phyloP scores from a whole-genome alignment of 1,139 yeast species.

The Suhomyces bribrorum region DNA sequence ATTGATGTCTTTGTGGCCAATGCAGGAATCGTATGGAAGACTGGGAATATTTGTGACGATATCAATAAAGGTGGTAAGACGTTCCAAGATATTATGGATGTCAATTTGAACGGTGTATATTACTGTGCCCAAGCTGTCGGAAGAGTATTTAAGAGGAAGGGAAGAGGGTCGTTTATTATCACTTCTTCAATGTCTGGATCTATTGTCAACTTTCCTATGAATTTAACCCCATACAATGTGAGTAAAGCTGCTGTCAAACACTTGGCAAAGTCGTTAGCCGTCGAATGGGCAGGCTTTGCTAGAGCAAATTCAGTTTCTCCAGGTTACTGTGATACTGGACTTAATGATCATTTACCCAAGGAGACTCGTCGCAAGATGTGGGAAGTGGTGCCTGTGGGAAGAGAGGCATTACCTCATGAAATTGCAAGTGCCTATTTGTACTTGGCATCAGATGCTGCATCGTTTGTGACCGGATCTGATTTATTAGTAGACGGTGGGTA shows the following conservation, averaged over 20 bases:
- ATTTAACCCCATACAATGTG: slow-evolving; percentile 8
- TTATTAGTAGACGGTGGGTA: slow-evolving; percentile 21
- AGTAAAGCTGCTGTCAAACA: slow-evolving; percentile 9
- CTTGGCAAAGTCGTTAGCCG: slow-evolving; percentile 9
- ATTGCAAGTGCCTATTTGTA: slow-evolving; percentile 22
- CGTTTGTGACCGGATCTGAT: slow-evolving; percentile 22
- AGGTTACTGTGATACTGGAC: slow-evolving; percentile 11
- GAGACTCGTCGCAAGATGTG: slow-evolving; percentile 15
- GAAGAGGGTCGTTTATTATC: slow-evolving; percentile 7
- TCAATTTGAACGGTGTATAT: slow-evolving; percentile 9
- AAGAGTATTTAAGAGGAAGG: slow-evolving; percentile 6
- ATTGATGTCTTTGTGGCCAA: slow-evolving; percentile 12
- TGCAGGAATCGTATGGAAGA: slow-evolving; percentile 10
- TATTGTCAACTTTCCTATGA: slow-evolving; percentile 10
- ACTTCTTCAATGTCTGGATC: slow-evolving; percentile 12
- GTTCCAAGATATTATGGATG: slow-evolving; percentile 3
- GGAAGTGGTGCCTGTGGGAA: slow-evolving; percentile 19
- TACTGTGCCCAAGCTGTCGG: slow-evolving; percentile 11
- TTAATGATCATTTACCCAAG: slow-evolving; percentile 12
- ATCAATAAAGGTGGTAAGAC: slow-evolving; percentile 1
- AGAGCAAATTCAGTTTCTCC: slow-evolving; percentile 11
- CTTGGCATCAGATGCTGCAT: slow-evolving; percentile 21
- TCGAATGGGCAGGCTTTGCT: slow-evolving; percentile 13
- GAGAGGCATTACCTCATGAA: slow-evolving; percentile 20
- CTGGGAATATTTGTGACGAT: slow-evolving; percentile 6